A percentile compares a stretch with the other conserved stretches of the same genome.
phyloP scores from a whole-genome alignment of 139 green algal genomes.

The Ettlia oleoabundans region DNA sequence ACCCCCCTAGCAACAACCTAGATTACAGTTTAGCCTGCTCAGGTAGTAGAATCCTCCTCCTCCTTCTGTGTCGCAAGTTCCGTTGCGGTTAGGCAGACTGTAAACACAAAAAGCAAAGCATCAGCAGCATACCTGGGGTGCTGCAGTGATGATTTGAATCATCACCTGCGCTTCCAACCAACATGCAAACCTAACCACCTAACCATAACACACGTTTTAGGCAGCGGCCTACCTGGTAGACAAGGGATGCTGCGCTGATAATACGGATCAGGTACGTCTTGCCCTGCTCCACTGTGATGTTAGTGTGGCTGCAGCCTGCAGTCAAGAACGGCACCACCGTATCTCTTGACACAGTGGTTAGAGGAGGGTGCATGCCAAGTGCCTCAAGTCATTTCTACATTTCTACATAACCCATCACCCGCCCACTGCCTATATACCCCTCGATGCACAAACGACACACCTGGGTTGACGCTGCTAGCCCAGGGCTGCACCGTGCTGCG shows the following conservation, averaged over 20 bases:
- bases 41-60: no score
- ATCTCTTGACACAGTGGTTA: neutral
- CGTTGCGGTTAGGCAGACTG: no score
- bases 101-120: no score
- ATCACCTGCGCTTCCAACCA: no score
- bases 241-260: conserved; percentile 54
- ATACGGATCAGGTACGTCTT: conserved; percentile 64
- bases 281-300: conserved; percentile 43
- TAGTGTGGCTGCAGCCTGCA: conserved; percentile 41
- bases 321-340: neutral
- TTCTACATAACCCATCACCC: no score
- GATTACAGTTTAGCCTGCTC: no score
- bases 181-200: no score
- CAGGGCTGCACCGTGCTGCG: neutral
- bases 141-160: no score
- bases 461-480: conserved; percentile 20
- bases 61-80: no score
- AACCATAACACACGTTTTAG: neutral
- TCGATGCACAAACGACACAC: neutral
- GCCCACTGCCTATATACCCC: neutral
- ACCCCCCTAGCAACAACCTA: no score
- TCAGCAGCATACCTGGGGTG: no score
- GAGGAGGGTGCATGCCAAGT: neutral
- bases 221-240: conserved; percentile 53
- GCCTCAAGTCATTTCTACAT: neutral